Evolutionary conservation across 495 filamentous ascomycete genomes (phyloP), one percentile per base, ranked within the genome.

Genomic region (Aspergillus nidulans): DNA sequence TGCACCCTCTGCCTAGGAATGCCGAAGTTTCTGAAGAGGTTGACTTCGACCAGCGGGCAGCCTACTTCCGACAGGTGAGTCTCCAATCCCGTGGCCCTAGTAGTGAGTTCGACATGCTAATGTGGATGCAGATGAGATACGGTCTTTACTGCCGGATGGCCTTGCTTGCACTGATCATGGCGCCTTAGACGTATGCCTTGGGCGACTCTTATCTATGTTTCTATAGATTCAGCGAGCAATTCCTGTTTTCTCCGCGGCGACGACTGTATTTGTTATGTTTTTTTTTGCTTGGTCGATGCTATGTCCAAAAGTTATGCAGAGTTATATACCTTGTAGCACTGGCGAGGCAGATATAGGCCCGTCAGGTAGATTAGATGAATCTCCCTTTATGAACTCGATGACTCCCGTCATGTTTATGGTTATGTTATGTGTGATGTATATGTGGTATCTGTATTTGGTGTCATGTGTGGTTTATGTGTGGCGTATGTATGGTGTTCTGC

Each of bases 61-160:
- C 95, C 52, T 98, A 98, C 78, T 97, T 97, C 73, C 85, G 94
- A 88, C 94, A 98, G 87, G 94, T 96, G 75, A 78, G 87, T 81
- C 47, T 48, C 23, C 9, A 41, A 25, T 49, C 54, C 24, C 15
- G 43, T 43, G 45, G 32, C 21, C 20, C 12, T 21, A 20, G 12
- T 9, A 6, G 41, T 49, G 25, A 7, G 36, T 41, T 55, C 46
- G 48, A 39, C 39, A 55, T 53, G 58, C 69, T 74, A 68, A 77
- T 75, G 78, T 63, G 34, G 19, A 47, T 61, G 52, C 65, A 98
- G 95, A 98, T 98, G 94, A 82, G 85, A 71, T 97, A 97, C 75
- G 94, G 94, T 55, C 84, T 98, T 51, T 97, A 96, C 79, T 94
- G 89, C 71, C 87, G 94, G 57, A 98, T 98, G 92, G 94, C 94